These are phyloP conservation scores for Arachnomyces sp. DNA, from an alignment of 2,329 filamentous ascomycete species.

Conservation along the genomic window DNA sequence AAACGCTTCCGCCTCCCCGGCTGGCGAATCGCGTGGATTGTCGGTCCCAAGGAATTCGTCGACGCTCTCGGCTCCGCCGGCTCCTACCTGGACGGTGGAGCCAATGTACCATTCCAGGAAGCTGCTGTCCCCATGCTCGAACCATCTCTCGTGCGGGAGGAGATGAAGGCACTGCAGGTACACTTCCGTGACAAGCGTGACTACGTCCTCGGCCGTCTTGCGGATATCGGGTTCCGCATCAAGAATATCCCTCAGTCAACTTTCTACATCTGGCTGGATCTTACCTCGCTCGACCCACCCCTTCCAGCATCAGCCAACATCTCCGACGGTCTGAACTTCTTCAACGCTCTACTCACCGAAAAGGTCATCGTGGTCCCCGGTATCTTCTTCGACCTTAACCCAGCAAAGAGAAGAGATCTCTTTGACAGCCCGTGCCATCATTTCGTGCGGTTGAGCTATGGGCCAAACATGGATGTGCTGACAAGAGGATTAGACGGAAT, in stretches of 20 bases:
- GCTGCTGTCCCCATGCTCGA: conserved; percentile 91
- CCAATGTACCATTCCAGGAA: conserved; percentile 92
- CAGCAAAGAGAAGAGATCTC: conserved; percentile 76
- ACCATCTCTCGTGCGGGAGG: conserved; percentile 65
- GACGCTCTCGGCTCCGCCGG: conserved; percentile 87
- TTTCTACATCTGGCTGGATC: conserved; percentile 80
- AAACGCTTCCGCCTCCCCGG: conserved; percentile 95
- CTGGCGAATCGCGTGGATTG: conserved; percentile 94
- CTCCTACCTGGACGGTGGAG: conserved; percentile 88
- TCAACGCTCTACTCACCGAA: conserved; percentile 85
- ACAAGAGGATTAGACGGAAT: conserved; percentile 77
- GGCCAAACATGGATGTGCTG: conserved; percentile 70
- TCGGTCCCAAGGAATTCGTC: conserved; percentile 94
- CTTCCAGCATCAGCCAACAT: conserved; percentile 60
- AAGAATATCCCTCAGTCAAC: conserved; percentile 81
- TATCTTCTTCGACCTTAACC: conserved; percentile 97
- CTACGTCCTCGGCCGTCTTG: conserved; percentile 72
- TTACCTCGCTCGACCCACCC: conserved; percentile 43
- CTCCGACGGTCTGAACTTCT: conserved; percentile 91
- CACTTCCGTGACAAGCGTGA: conserved; percentile 94
- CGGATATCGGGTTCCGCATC: conserved; percentile 80
- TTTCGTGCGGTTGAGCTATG: conserved; percentile 79
- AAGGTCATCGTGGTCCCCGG: conserved; percentile 95
- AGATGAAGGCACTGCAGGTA: conserved; percentile 82
- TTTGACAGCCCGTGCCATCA: conserved; percentile 94